Conservation (phyloP, 257 asterid species). For the Fraxinus quadrangulata region DNA sequence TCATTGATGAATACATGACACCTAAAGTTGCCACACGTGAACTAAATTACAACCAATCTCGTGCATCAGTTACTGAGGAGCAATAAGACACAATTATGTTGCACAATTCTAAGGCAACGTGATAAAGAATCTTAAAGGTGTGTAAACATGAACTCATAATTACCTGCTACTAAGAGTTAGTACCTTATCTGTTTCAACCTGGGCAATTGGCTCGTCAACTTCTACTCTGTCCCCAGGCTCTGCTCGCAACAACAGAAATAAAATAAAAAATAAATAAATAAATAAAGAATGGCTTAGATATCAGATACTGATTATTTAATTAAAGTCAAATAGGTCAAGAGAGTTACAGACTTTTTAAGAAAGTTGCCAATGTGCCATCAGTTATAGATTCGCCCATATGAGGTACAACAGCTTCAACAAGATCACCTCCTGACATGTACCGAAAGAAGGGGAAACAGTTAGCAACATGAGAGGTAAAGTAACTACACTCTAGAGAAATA, state of each 20-base stretch:
- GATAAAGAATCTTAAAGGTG: conserved; percentile 1
- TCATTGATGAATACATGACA: neutral
- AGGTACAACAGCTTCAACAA: conserved; percentile 90
- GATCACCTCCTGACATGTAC: conserved; percentile 56
- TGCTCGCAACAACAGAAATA: conserved; percentile 38
- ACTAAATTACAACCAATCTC: neutral
- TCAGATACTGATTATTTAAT: conserved; percentile 10
- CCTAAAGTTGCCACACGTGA: conserved; percentile 6
- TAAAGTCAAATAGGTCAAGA: neutral
- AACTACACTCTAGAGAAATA: neutral
- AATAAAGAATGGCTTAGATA: conserved; percentile 14
- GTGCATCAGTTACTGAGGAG: conserved; percentile 13
- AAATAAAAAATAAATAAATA: neutral
- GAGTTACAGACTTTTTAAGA: conserved; percentile 76
- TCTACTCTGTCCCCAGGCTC: conserved; percentile 95
- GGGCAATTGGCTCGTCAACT: conserved; percentile 95
- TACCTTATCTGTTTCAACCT: conserved; percentile 99
- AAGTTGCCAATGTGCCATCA: conserved; percentile 86
- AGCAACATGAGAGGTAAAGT: conserved; percentile 3
- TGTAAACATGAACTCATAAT: neutral
- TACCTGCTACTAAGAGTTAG: conserved; percentile 11
- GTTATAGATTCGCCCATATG: conserved; percentile 95
- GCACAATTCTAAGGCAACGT: neutral
- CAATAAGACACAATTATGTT: conserved; percentile 14
- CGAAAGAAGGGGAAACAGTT: conserved; percentile 16